Evolutionary conservation across 176 grass and related monocot species (phyloP).

Genomic region (Tillandsia fasciculata): DNA sequence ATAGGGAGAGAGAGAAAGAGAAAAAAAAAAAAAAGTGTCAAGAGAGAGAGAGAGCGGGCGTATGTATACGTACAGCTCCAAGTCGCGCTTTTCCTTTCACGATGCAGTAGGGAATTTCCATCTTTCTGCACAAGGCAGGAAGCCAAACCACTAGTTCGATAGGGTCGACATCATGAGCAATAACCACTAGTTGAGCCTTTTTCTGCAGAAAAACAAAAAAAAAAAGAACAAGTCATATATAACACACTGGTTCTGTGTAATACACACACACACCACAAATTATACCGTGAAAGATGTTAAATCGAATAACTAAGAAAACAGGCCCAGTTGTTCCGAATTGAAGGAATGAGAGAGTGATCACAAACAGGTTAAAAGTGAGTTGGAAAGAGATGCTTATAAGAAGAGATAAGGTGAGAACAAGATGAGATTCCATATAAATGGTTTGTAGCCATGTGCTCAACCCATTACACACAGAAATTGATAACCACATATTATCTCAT

Average conservation of each 20-base stretch:
- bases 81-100: slow-evolving; percentile 37
- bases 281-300: too few relatives aligned
- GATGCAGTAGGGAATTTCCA: slow-evolving; percentile 35
- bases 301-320: too few relatives aligned
- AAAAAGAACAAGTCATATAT: not conserved
- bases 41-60: not conserved
- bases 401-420: too few relatives aligned
- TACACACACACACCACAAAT: too few relatives aligned
- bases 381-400: too few relatives aligned
- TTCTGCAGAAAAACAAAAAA: slow-evolving; percentile 14
- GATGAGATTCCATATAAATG: too few relatives aligned
- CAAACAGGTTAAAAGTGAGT: too few relatives aligned
- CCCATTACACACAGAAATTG: too few relatives aligned
- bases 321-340: not conserved
- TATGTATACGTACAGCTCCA: slow-evolving; percentile 8
- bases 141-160: slow-evolving; percentile 34
- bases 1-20: too few relatives aligned
- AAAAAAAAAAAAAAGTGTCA: not conserved
- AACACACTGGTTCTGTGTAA: too few relatives aligned
- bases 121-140: slow-evolving; percentile 29
- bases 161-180: slow-evolving; percentile 34
- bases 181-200: slow-evolving; percentile 32
- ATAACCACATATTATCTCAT: too few relatives aligned
- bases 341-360: not conserved
- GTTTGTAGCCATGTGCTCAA: too few relatives aligned